Conservation (phyloP, 306 rosid genomes). For the Dalbergia cochinchinensis region DNA sequence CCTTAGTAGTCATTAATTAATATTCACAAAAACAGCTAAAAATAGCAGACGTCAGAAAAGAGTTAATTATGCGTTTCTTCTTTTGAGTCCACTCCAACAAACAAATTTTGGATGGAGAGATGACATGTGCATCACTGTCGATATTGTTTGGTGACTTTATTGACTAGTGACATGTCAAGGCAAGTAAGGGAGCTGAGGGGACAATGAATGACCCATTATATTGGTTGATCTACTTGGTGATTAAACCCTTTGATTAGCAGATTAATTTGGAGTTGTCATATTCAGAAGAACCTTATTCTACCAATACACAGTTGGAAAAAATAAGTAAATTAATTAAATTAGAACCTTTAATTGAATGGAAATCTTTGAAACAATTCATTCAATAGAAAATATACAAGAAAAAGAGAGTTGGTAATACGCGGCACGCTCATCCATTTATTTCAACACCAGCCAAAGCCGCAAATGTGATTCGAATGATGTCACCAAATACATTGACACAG, state of each 20-base stretch:
- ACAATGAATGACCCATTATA: slow-evolving; percentile 26
- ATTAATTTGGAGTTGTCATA: neutral
- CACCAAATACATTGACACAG: too few relatives aligned
- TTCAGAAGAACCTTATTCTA: too few relatives aligned
- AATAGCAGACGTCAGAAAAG: neutral
- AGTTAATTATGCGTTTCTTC: neutral
- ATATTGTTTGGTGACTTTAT: slow-evolving; percentile 25
- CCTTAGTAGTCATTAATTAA: neutral
- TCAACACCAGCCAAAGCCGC: too few relatives aligned
- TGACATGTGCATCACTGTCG: neutral
- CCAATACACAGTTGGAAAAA: too few relatives aligned
- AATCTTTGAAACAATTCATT: too few relatives aligned
- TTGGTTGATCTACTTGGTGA: slow-evolving; percentile 15
- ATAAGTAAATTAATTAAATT: too few relatives aligned
- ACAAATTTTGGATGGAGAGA: neutral
- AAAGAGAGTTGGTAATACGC: too few relatives aligned
- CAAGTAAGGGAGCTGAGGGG: neutral
- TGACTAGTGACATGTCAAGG: neutral
- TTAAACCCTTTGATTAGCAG: neutral
- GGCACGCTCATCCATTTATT: too few relatives aligned
- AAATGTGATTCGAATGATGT: too few relatives aligned
- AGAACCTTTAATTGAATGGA: too few relatives aligned
- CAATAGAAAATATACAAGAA: too few relatives aligned
- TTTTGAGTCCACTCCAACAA: neutral
- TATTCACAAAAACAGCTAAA: neutral